Evolutionary conservation across 129 eudicot species (phyloP).

Genomic region (Tanacetum coccineum): DNA sequence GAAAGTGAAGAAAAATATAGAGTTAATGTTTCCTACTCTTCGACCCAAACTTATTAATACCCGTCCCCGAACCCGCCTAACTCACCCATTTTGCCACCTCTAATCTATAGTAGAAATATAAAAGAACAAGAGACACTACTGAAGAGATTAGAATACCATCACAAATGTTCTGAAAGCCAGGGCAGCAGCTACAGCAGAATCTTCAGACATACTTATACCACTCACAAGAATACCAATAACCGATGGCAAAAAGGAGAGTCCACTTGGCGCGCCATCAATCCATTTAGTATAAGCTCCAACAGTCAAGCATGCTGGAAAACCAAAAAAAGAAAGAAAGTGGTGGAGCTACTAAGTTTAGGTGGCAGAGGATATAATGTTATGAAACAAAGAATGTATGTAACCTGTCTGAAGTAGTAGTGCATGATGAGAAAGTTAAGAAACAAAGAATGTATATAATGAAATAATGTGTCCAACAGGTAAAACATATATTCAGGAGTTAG

Average conservation of each 20-base stretch:
- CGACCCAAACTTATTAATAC: no score
- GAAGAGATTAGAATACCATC: constrained; percentile 45
- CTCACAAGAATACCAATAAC: constrained; percentile 82
- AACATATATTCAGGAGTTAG: no score
- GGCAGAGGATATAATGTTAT: background rate
- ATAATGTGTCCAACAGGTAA: no score
- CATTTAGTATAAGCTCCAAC: constrained; percentile 98
- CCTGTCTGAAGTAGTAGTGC: constrained; percentile 94
- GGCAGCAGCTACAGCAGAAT: constrained; percentile 97
- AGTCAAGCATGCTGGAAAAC: constrained; percentile 65
- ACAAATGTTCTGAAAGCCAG: constrained; percentile 93
- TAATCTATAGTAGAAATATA: no score
- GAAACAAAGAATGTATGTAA: constrained; percentile 27
- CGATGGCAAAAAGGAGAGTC: constrained; percentile 75
- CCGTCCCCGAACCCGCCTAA: no score
- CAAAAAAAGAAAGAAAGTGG: background rate
- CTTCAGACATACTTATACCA: constrained; percentile 97
- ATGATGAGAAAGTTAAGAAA: constrained; percentile 88
- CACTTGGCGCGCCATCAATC: constrained; percentile 83
- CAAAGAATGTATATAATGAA: no score
- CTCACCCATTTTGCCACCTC: no score
- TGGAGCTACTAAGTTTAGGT: no score
- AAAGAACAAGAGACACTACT: background rate
- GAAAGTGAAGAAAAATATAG: constrained; percentile 80
- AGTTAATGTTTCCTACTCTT: constrained; percentile 79